phyloP scores from a whole-genome alignment of 768 basidiomycete genomes.

The Lentinus brumalis region DNA sequence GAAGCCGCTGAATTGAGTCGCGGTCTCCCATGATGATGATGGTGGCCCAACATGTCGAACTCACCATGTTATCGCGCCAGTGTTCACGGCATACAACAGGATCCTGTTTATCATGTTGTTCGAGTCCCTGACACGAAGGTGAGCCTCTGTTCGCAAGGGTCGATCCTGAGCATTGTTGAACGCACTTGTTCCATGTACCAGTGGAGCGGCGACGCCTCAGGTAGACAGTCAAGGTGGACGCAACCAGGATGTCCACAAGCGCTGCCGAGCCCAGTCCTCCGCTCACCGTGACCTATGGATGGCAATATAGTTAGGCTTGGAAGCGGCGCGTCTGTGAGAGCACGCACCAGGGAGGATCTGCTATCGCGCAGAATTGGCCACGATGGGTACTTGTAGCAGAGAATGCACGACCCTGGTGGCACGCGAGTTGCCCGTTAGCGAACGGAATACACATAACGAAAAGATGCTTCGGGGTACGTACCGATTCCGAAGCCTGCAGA shows the following conservation, averaged over 20 bases:
- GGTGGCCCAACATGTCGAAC: not conserved
- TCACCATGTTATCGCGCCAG: not conserved
- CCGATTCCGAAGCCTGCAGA: conserved; percentile 1
- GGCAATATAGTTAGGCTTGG: not conserved
- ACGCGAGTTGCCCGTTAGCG: not conserved
- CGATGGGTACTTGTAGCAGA: not conserved
- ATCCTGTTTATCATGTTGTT: conserved; percentile 1
- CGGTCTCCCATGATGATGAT: not conserved
- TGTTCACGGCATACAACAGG: not conserved
- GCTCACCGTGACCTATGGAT: not conserved
- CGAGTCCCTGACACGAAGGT: not conserved
- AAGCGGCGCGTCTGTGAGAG: not conserved
- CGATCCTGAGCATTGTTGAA: too few species aligned
- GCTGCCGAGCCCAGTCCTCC: conserved; percentile 1
- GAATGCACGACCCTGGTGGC: not conserved
- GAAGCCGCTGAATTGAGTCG: not conserved
- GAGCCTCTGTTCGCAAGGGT: too few species aligned
- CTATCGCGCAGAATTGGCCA: not conserved
- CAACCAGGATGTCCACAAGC: conserved; percentile 1
- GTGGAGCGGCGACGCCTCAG: not conserved
- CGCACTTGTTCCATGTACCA: too few species aligned
- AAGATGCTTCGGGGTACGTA: not conserved
- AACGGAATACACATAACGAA: not conserved
- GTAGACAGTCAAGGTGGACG: not conserved
- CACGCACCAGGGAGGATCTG: not conserved